phyloP scores from a whole-genome alignment of 768 basidiomycete genomes.

The Dendrothele bispora region DNA sequence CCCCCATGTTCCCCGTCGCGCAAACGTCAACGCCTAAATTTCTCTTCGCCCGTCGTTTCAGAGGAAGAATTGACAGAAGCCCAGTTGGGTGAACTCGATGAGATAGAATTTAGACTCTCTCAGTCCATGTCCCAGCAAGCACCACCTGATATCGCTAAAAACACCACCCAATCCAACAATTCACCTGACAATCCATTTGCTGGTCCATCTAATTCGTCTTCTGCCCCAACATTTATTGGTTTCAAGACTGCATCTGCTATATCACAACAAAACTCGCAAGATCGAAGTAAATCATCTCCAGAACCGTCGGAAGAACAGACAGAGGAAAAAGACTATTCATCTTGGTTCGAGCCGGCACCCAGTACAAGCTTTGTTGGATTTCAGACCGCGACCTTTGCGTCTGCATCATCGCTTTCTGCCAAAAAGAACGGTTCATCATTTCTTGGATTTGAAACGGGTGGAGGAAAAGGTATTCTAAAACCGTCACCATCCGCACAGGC shows the following conservation, averaged over 20 bases:
- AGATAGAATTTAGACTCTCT: constrained; percentile 45
- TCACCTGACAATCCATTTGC: constrained; percentile 43
- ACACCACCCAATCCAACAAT: constrained; percentile 30
- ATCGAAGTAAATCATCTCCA: constrained; percentile 31
- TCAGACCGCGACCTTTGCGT: constrained; percentile 29
- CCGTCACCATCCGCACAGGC: no score
- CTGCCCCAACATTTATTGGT: constrained; percentile 23
- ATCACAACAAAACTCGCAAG: constrained; percentile 9
- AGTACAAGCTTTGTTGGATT: constrained; percentile 30
- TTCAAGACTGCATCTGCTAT: constrained; percentile 19
- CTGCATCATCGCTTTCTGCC: not conserved
- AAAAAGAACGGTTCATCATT: no score
- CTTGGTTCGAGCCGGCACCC: constrained; percentile 48
- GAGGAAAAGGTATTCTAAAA: no score
- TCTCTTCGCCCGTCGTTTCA: constrained; percentile 49
- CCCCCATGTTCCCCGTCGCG: constrained; percentile 43
- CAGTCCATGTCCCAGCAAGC: constrained; percentile 23
- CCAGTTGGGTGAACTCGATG: constrained; percentile 55
- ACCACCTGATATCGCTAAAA: constrained; percentile 6
- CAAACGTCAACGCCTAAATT: constrained; percentile 65
- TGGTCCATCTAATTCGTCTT: constrained; percentile 9
- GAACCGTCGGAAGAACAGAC: constrained; percentile 41
- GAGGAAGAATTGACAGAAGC: constrained; percentile 48
- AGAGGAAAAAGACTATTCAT: constrained; percentile 40
- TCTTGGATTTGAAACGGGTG: no score